Evolutionary conservation across 2,329 filamentous ascomycete species (phyloP).

Genomic region (Stachybotrys echinatus): DNA sequence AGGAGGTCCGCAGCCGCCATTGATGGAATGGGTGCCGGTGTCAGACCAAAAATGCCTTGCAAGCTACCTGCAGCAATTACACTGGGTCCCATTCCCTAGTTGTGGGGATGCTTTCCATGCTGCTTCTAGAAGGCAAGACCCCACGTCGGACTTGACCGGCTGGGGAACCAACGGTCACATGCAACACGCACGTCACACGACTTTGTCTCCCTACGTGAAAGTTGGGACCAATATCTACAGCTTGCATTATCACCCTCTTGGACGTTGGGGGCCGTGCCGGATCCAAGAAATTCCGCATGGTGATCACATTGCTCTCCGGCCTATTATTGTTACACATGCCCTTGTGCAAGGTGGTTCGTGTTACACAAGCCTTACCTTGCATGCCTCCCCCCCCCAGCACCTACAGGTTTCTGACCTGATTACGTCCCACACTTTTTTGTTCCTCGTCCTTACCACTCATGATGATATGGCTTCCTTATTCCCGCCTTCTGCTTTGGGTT

Average conservation of each 20-base stretch:
- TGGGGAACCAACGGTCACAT: neutral
- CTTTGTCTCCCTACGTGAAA: neutral
- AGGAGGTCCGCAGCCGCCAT: slow-evolving; percentile 23
- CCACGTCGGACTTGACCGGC: neutral
- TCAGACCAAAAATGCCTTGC: neutral
- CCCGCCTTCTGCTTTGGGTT: neutral
- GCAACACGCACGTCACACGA: neutral
- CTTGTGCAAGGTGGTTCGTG: neutral
- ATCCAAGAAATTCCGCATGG: neutral
- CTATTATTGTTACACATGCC: neutral
- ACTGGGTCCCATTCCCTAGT: neutral
- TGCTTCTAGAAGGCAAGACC: neutral
- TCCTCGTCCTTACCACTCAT: neutral
- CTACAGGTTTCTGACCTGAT: neutral
- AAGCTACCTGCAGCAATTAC: neutral
- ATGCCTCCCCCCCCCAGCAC: too few species aligned
- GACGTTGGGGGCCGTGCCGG: neutral
- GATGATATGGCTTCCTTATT: neutral
- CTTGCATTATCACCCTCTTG: neutral
- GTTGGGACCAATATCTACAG: too few species aligned
- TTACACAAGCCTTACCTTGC: neutral
- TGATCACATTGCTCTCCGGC: neutral
- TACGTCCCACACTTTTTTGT: neutral
- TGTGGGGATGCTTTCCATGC: neutral
- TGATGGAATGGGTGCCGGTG: slow-evolving; percentile 3